Evolutionary conservation across 768 basidiomycete genomes (phyloP), one percentile per base, ranked within the genome.

Genomic region (Panaeolus papilionaceus): DNA sequence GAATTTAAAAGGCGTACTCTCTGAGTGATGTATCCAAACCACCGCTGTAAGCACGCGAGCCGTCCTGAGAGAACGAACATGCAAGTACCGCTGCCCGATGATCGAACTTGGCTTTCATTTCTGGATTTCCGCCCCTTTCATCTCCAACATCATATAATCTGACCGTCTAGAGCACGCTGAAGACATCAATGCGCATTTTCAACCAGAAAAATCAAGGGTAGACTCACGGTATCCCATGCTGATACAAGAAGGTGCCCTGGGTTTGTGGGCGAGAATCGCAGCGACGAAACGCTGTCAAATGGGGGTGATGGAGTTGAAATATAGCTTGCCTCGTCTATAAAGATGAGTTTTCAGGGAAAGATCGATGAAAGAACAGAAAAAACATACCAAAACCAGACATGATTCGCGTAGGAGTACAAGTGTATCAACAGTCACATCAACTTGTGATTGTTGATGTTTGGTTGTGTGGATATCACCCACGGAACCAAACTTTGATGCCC

Each of bases 11-110:
- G 28, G 85, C 90, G 71, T 68, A 97, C 95, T 92, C 88, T 78
- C 93, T 80, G 2, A 98, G 88, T 23, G 90, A 86, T 9, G 92
- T 91, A 71, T 96, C 95, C 23, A 98, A 81, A 0, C 96, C 95
- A 4, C 95, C 97, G 66, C 92, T 95, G 74, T 89, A 98, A 0
- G 85, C 95, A 66, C 87, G 86, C 7, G 79, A 79, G 0, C 82
- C 84, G 67, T 93, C 90, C n/a, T 73, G 71, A 1, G 83, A 84
- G 77, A 95, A 99, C 64, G 88, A 83, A 70, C 92, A 92, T 1
- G 92, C 86, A n/a, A 99, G 84, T 10, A 98, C 91, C 0, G 96
- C 93, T 4, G 95, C 95, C 20, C 94, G 88, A 68, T 97, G 93
- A 54, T 95, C 92, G 72, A 93, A 94, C 71, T 93, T 94, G n/a